Evolutionary conservation across 148 eudicot species (phyloP).

Genomic region (Camellia japonica): DNA sequence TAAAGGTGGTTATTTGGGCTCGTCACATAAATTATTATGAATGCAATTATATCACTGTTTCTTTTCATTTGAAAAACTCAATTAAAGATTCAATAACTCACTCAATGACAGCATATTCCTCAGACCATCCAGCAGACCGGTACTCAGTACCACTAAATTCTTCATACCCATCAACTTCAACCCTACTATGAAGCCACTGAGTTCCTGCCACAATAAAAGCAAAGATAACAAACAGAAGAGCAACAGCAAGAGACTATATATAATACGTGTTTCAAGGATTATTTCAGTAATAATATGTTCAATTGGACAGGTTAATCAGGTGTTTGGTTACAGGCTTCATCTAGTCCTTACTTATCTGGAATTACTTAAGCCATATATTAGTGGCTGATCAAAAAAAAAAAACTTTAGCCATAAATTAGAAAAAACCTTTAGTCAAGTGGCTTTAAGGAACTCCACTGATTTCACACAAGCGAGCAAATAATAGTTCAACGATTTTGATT

Average conservation of each 20-base stretch:
- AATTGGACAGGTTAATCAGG: constrained; percentile 3
- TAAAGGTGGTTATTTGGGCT: no score
- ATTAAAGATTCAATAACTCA: no score
- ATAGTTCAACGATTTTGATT: not conserved
- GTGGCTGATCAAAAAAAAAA: not conserved
- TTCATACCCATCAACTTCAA: constrained; percentile 88
- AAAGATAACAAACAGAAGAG: not conserved
- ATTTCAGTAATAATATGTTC: not conserved
- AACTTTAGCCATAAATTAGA: not conserved
- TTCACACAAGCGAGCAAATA: not conserved
- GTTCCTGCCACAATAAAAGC: constrained; percentile 46
- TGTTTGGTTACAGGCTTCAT: not conserved
- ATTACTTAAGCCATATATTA: not conserved
- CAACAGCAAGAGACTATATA: not conserved
- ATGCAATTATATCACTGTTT: no score
- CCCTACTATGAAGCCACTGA: constrained; percentile 98
- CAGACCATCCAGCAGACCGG: constrained; percentile 91
- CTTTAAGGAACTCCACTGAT: not conserved
- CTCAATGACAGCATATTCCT: constrained; percentile 44
- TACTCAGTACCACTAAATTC: constrained; percentile 86
- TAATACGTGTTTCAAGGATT: no score
- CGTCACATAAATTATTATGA: no score
- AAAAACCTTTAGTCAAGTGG: not conserved
- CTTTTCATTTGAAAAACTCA: no score
- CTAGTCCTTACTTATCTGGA: not conserved